Evolutionary conservation across 2,329 filamentous ascomycete species (phyloP).

Genomic region (Beauveria pseudobassiana): DNA sequence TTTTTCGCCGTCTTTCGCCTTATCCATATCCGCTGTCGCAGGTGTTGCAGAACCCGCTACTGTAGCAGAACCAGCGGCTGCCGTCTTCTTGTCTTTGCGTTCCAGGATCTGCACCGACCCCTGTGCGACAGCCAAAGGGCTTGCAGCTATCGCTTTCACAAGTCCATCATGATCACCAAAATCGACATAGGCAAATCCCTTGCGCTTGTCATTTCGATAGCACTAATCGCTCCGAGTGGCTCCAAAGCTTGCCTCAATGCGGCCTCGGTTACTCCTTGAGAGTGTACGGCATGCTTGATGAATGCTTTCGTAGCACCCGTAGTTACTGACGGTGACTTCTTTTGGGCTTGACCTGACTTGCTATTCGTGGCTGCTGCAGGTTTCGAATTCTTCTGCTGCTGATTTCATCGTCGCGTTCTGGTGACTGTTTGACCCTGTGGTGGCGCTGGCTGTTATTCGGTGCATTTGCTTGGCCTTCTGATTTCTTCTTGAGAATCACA

Average conservation of each 20-base stretch:
- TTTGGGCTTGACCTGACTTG: slow-evolving; percentile 24
- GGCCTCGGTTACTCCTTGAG: slow-evolving; percentile 83
- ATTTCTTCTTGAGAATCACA: slow-evolving; percentile 36
- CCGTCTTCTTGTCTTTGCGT: slow-evolving; percentile 55
- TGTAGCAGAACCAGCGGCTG: slow-evolving; percentile 11
- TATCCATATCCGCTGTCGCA: slow-evolving; percentile 10
- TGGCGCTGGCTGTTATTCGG: slow-evolving; percentile 12
- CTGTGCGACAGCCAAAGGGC: slow-evolving; percentile 74
- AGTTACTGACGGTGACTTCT: slow-evolving; percentile 24
- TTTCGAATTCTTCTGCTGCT: slow-evolving; percentile 26
- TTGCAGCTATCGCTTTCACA: slow-evolving; percentile 71
- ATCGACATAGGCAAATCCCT: slow-evolving; percentile 89
- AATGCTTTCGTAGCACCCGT: slow-evolving; percentile 59
- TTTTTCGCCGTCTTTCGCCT: slow-evolving; percentile 18
- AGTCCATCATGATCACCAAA: slow-evolving; percentile 69
- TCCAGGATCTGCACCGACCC: slow-evolving; percentile 83
- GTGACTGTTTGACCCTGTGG: neutral
- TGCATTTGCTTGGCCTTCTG: slow-evolving; percentile 20
- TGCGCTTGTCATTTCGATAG: slow-evolving; percentile 88
- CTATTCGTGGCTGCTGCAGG: slow-evolving; percentile 28
- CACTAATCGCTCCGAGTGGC: slow-evolving; percentile 64
- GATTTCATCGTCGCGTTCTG: slow-evolving; percentile 21
- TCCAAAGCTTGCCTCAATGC: slow-evolving; percentile 68
- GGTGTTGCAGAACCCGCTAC: slow-evolving; percentile 7
- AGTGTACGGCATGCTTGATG: slow-evolving; percentile 76